These are phyloP conservation scores for Hibiscus tridactylites DNA, from an alignment of 345 rosid genomes.

Conservation along the genomic window DNA sequence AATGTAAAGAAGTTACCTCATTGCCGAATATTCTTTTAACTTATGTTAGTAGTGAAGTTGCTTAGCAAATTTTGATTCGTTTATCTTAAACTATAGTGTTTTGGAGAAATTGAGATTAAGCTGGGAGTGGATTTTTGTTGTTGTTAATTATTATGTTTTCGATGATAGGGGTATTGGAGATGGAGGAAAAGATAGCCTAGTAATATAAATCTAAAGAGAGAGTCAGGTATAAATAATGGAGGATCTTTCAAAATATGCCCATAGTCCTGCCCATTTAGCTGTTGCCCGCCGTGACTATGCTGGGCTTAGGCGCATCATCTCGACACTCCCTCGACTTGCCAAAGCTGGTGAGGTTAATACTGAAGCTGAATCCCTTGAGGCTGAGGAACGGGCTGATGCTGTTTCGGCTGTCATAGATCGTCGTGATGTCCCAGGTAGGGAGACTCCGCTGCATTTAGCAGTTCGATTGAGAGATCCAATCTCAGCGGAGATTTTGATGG, in stretches of 20 bases:
- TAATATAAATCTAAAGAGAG: neutral
- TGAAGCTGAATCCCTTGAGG: constrained; percentile 70
- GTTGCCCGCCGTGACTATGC: constrained; percentile 71
- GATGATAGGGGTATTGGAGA: constrained; percentile 8
- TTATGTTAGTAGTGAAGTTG: neutral
- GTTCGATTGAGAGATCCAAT: constrained; percentile 67
- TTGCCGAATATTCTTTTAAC: neutral
- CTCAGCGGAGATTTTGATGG: constrained; percentile 91
- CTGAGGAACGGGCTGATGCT: constrained; percentile 73
- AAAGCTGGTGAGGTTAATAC: constrained; percentile 80
- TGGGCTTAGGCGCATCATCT: constrained; percentile 48
- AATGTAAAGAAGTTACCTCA: constrained; percentile 11
- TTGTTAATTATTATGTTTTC: neutral
- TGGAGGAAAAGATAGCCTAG: constrained; percentile 24
- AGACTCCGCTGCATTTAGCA: constrained; percentile 94
- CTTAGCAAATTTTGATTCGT: neutral
- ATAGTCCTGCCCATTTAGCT: constrained; percentile 89
- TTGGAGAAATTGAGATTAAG: constrained; percentile 11
- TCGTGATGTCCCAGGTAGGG: constrained; percentile 89
- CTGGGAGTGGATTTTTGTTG: neutral
- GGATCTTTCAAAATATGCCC: constrained; percentile 60
- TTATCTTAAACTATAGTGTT: neutral
- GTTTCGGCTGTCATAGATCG: constrained; percentile 66
- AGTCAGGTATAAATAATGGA: constrained; percentile 47
- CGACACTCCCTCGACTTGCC: constrained; percentile 57